Conservation (phyloP, 1,139 yeast species). For the Zygosaccharomyces pseudobailii region DNA sequence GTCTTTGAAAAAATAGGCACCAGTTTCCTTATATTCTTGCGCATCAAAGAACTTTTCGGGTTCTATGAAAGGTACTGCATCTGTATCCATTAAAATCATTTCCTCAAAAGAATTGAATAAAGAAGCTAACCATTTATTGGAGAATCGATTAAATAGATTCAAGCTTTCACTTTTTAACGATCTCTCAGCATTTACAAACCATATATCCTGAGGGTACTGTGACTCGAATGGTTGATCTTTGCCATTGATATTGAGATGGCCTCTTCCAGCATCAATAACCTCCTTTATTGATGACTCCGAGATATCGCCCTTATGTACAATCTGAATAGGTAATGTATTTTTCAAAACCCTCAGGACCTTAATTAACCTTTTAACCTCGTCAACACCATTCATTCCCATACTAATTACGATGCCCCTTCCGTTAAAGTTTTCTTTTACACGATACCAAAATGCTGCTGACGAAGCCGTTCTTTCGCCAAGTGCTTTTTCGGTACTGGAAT, state of each 20-base stretch:
- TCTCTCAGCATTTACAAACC: constrained; percentile 42
- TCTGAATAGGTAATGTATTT: constrained; percentile 49
- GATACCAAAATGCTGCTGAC: neutral
- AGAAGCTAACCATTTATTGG: constrained; percentile 47
- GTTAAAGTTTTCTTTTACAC: neutral
- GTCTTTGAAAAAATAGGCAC: constrained; percentile 46
- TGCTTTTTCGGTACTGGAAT: neutral
- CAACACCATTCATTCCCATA: constrained; percentile 45
- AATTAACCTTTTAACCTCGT: constrained; percentile 43
- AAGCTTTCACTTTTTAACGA: constrained; percentile 30
- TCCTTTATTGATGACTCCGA: constrained; percentile 27
- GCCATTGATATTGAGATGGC: constrained; percentile 24
- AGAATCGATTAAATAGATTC: constrained; percentile 39
- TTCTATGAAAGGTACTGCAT: constrained; percentile 45
- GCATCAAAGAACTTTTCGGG: constrained; percentile 39
- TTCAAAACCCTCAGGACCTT: constrained; percentile 44
- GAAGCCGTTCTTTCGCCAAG: neutral
- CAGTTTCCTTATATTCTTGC: constrained; percentile 36
- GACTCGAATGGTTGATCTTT: neutral
- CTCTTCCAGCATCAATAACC: constrained; percentile 28
- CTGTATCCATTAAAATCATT: constrained; percentile 48
- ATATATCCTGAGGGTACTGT: constrained; percentile 46
- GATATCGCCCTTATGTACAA: constrained; percentile 47
- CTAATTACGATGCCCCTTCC: constrained; percentile 47
- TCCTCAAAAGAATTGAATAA: constrained; percentile 48